Conservation (phyloP, 306 rosid genomes). For the Purshia tridentata region DNA sequence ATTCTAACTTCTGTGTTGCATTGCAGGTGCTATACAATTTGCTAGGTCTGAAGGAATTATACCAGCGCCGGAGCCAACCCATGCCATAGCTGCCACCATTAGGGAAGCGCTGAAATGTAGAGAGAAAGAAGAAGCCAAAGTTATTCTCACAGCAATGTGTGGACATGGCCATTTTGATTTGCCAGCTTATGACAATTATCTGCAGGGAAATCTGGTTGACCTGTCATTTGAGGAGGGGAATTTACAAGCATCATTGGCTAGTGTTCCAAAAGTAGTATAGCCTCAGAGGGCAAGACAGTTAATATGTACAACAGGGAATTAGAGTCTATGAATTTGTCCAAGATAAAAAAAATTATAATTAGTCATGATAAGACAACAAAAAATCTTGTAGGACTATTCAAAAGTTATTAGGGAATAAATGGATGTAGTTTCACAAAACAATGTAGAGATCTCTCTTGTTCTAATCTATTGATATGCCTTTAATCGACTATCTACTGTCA, state of each 20-base stretch:
- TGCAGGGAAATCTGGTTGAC: conserved; percentile 85
- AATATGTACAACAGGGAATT: not conserved
- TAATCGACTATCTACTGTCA: too few relatives aligned
- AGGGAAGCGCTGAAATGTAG: conserved; percentile 78
- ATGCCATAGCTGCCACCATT: conserved; percentile 87
- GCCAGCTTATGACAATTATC: conserved; percentile 74
- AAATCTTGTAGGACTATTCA: not conserved
- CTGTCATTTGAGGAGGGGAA: conserved; percentile 72
- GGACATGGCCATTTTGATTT: conserved; percentile 96
- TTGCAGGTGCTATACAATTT: conserved; percentile 81
- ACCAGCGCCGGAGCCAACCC: conserved; percentile 97
- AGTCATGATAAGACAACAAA: not conserved
- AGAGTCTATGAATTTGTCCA: not conserved
- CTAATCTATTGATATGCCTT: not conserved
- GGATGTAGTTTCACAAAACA: not conserved
- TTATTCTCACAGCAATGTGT: conserved; percentile 91
- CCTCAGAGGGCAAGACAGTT: conserved; percentile 16
- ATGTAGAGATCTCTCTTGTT: not conserved
- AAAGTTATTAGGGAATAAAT: not conserved
- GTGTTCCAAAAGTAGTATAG: conserved; percentile 49
- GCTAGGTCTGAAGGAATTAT: conserved; percentile 88
- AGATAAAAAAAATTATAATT: not conserved
- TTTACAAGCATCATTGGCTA: conserved; percentile 54
- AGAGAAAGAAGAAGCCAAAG: conserved; percentile 81
- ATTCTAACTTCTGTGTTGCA: conserved; percentile 10